These are phyloP conservation scores for Exophiala dermatitidis DNA, from an alignment of 2,329 filamentous ascomycete genomes.

Conservation along the genomic window DNA sequence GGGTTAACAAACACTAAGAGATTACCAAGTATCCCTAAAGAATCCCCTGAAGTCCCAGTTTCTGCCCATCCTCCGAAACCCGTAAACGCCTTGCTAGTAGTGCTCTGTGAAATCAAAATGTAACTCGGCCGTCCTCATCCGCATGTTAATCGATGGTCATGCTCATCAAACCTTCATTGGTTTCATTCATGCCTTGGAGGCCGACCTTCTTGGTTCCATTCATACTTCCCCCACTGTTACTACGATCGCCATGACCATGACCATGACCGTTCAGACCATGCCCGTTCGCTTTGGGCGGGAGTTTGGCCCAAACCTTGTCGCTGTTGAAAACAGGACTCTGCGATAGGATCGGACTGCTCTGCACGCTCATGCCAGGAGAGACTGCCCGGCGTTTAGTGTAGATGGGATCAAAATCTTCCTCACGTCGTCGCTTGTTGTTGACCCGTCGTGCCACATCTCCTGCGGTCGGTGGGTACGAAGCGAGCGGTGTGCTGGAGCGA, in stretches of 20 bases:
- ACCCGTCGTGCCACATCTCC: constrained; percentile 72
- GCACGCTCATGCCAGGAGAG: constrained; percentile 80
- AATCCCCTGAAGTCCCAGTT: not conserved
- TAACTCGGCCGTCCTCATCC: not conserved
- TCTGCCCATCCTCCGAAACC: not conserved
- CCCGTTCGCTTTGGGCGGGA: constrained; percentile 55
- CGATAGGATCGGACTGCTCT: constrained; percentile 75
- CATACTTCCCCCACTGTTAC: constrained; percentile 35
- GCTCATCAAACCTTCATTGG: constrained; percentile 90
- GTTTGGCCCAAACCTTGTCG: constrained; percentile 59
- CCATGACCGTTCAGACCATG: constrained; percentile 41
- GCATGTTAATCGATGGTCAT: constrained; percentile 78
- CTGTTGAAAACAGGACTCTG: constrained; percentile 72
- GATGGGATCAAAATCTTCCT: constrained; percentile 84
- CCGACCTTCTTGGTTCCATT: constrained; percentile 57
- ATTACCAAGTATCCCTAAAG: too few relatives aligned
- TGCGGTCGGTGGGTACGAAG: constrained; percentile 44
- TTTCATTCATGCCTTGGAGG: constrained; percentile 88
- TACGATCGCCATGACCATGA: constrained; percentile 43
- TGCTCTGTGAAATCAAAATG: not conserved
- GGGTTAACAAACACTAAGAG: too few relatives aligned
- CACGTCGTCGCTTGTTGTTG: constrained; percentile 73
- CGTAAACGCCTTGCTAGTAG: constrained; percentile 7
- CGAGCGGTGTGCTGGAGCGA: constrained; percentile 38
- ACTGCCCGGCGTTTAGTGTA: constrained; percentile 82